These are phyloP conservation scores for Fusarium veterinarium DNA, from an alignment of 2,329 filamentous ascomycete genomes.

Conservation along the genomic window DNA sequence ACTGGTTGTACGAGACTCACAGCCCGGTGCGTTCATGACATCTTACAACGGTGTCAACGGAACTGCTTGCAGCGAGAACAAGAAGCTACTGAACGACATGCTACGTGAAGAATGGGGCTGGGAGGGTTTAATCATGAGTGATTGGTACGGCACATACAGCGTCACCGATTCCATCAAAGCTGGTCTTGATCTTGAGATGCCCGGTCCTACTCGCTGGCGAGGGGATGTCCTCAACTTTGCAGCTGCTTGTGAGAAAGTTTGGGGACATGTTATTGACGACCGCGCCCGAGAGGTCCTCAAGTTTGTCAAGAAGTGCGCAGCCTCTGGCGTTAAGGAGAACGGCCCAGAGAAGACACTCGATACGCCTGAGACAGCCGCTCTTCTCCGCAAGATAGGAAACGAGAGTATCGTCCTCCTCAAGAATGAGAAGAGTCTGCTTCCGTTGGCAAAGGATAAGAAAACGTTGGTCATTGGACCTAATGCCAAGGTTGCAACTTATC, in stretches of 20 bases:
- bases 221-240: slow-evolving; percentile 64
- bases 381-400: slow-evolving; percentile 73
- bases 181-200: slow-evolving; percentile 70
- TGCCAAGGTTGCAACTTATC: slow-evolving; percentile 66
- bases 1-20: slow-evolving; percentile 63
- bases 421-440: slow-evolving; percentile 73
- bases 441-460: slow-evolving; percentile 71
- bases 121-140: slow-evolving; percentile 68
- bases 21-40: slow-evolving; percentile 68
- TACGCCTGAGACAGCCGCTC: slow-evolving; percentile 69
- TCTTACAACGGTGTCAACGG: slow-evolving; percentile 70
- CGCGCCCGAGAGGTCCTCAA: slow-evolving; percentile 68
- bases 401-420: slow-evolving; percentile 80
- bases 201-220: slow-evolving; percentile 63
- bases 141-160: slow-evolving; percentile 70
- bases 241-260: slow-evolving; percentile 67
- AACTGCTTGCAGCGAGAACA: slow-evolving; percentile 65
- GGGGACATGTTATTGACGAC: slow-evolving; percentile 65
- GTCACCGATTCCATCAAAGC: slow-evolving; percentile 62
- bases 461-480: slow-evolving; percentile 69
- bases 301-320: slow-evolving; percentile 68
- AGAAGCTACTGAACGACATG: slow-evolving; percentile 61
- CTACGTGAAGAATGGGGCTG: slow-evolving; percentile 68
- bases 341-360: slow-evolving; percentile 66
- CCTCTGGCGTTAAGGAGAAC: slow-evolving; percentile 64